Conservation (phyloP, 169 alveolate genomes). For the Miamiensis avidus region DNA sequence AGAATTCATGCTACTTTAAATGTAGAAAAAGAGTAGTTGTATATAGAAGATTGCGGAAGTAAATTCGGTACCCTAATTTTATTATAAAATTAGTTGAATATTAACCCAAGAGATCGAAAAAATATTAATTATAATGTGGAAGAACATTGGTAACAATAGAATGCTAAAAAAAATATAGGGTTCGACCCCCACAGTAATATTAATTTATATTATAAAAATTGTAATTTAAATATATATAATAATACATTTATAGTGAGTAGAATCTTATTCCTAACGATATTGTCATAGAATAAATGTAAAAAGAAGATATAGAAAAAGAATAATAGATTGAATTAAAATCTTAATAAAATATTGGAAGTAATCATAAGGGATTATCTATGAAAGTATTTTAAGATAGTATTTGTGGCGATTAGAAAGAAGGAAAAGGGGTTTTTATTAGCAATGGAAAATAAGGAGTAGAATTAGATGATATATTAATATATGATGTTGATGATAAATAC, state of each 20-base stretch:
- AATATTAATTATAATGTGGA: background rate
- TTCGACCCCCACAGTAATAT: background rate
- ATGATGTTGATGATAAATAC: background rate
- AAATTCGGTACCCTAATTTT: conserved; percentile 84
- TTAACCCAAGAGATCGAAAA: background rate
- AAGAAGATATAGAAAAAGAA: background rate
- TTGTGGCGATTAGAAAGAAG: background rate
- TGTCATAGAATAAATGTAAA: background rate
- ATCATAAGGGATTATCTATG: background rate
- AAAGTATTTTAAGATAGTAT: no score
- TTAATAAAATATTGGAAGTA: background rate
- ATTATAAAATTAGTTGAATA: conserved; percentile 40
- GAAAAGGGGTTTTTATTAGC: background rate
- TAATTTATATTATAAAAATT: no score
- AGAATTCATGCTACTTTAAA: conserved; percentile 74
- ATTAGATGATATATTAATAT: background rate
- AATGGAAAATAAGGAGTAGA: background rate
- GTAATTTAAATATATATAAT: no score
- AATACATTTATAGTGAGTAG: background rate
- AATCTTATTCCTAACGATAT: background rate
- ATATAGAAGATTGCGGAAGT: conserved; percentile 71
- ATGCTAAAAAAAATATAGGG: background rate
- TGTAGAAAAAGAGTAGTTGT: conserved; percentile 57
- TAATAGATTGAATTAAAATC: background rate
- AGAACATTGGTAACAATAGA: background rate